Percentiles rank a stretch among this genome's conserved stretches.
phyloP scores from a whole-genome alignment of 192 early-diverging fungal genomes.

The Umbelopsis sp. region DNA sequence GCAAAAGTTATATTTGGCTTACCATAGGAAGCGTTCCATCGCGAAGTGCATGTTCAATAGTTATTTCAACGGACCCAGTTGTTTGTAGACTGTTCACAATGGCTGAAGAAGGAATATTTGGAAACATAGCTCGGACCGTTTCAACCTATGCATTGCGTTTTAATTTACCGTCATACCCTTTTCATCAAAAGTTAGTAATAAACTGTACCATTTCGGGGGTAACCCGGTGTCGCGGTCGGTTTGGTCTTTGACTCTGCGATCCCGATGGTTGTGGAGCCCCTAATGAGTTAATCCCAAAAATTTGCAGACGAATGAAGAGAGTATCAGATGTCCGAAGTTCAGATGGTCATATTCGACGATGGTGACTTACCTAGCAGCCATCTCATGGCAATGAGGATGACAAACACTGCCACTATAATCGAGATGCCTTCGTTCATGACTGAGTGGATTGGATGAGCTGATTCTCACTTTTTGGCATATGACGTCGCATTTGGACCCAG shows the following conservation, averaged over 20 bases:
- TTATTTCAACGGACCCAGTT: slow-evolving; percentile 81
- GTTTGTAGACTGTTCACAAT: slow-evolving; percentile 76
- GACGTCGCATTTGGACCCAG: slow-evolving; percentile 10
- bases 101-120: slow-evolving; percentile 72
- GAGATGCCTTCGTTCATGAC: slow-evolving; percentile 62
- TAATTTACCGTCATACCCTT: not conserved
- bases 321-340: not conserved
- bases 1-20: slow-evolving; percentile 13
- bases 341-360: not conserved
- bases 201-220: slow-evolving; percentile 39
- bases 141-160: slow-evolving; percentile 50
- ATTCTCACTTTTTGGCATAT: not conserved
- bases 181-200: not conserved
- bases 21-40: slow-evolving; percentile 65
- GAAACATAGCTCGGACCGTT: slow-evolving; percentile 81
- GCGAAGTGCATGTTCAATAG: slow-evolving; percentile 78
- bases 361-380: slow-evolving; percentile 54
- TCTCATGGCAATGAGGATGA: slow-evolving; percentile 56
- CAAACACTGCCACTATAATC: slow-evolving; percentile 57
- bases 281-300: not conserved
- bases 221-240: slow-evolving; percentile 28
- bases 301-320: not conserved
- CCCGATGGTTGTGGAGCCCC: slow-evolving; percentile 16
- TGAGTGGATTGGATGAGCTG: not conserved
- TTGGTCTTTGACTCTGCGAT: slow-evolving; percentile 12